Conservation (phyloP, 805 yeast genomes). For the Saccharomycopsis schoenii region DNA sequence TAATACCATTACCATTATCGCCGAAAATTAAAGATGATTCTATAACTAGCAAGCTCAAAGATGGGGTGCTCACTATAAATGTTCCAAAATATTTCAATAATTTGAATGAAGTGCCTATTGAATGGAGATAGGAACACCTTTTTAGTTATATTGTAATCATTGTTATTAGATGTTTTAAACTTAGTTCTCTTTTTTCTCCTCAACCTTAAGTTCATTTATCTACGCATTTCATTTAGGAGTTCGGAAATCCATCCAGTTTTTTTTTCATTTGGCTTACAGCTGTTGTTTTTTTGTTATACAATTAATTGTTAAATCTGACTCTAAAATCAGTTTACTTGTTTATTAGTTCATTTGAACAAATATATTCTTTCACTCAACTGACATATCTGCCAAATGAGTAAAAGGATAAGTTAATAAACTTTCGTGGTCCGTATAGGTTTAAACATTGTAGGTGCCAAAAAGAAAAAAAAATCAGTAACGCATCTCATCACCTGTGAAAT, state of each 20-base stretch:
- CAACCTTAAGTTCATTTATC: too few relatives aligned
- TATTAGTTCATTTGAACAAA: too few relatives aligned
- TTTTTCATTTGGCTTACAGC: too few relatives aligned
- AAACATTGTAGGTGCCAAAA: neutral
- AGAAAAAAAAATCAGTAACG: neutral
- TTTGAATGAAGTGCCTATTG: constrained; percentile 13
- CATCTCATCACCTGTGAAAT: neutral
- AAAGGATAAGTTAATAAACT: neutral
- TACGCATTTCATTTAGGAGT: too few relatives aligned
- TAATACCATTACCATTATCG: constrained; percentile 16
- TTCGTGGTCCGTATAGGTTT: neutral
- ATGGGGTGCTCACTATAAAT: constrained; percentile 14
- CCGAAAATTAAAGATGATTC: constrained; percentile 17
- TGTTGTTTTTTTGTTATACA: too few relatives aligned
- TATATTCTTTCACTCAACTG: neutral
- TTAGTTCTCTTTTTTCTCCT: neutral
- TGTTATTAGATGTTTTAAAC: neutral
- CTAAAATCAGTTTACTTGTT: too few relatives aligned
- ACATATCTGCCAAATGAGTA: neutral
- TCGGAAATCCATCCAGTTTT: too few relatives aligned
- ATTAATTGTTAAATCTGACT: too few relatives aligned
- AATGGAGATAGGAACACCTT: neutral
- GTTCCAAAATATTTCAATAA: constrained; percentile 15
- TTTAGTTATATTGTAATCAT: neutral
- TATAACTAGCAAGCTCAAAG: constrained; percentile 9